phyloP scores from a whole-genome alignment of 2,329 filamentous ascomycete genomes.

The Alternaria novae-zelandiae region DNA sequence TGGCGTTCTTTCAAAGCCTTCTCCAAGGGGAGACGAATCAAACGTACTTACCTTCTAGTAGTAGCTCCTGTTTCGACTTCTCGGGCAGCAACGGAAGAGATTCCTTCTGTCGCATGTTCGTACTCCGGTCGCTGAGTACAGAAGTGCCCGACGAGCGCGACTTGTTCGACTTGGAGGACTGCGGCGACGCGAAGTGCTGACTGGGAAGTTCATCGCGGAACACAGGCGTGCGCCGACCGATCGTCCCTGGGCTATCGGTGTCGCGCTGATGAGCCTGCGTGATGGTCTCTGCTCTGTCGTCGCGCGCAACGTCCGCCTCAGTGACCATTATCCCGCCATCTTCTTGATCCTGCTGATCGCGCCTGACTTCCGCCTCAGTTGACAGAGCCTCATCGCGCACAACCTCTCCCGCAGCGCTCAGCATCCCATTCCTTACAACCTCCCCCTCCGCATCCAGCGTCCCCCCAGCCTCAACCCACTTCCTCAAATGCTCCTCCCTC shows the following conservation, averaged over 20 bases:
- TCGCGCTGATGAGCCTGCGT: not conserved
- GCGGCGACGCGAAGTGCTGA: too few species aligned
- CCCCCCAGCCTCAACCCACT: not conserved
- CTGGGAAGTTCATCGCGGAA: not conserved
- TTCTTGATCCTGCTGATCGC: not conserved
- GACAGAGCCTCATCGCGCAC: not conserved
- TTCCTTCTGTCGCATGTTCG: not conserved
- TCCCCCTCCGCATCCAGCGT: not conserved
- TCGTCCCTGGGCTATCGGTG: not conserved
- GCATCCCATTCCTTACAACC: fast-evolving
- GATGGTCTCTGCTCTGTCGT: not conserved
- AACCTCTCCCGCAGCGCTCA: not conserved
- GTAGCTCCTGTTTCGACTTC: not conserved
- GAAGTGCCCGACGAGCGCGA: not conserved
- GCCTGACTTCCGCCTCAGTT: not conserved
- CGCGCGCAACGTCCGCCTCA: not conserved
- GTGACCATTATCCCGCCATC: not conserved
- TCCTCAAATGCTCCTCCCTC: not conserved
- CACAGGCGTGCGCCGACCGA: not conserved
- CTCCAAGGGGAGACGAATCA: not conserved
- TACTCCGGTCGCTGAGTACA: not conserved
- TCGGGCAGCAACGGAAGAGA: not conserved
- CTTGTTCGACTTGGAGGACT: not conserved
- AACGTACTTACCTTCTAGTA: not conserved
- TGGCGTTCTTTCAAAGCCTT: not conserved